Percentiles rank a stretch among this genome's conserved stretches.
Evolutionary conservation across 208 protist species (phyloP).

Genomic region (Trypanosoma cruzi): DNA sequence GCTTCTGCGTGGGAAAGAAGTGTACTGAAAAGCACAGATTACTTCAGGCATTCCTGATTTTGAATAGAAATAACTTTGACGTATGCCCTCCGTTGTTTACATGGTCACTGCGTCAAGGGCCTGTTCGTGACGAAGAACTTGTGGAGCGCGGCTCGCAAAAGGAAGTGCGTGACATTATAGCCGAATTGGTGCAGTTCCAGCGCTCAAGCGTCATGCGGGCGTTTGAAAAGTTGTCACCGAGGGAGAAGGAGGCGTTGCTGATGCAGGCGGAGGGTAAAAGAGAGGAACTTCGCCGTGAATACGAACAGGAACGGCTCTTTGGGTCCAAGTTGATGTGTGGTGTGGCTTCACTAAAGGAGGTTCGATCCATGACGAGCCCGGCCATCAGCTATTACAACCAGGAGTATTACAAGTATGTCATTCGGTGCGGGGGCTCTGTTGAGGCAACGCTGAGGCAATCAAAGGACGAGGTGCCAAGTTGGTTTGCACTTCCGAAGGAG

Average conservation of each 20-base stretch:
- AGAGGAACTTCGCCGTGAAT: conserved; percentile 27
- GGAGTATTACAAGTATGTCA: conserved; percentile 36
- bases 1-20: conserved; percentile 7
- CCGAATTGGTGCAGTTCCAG: conserved; percentile 23
- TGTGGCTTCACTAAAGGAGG: conserved; percentile 53
- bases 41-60: conserved; percentile 27
- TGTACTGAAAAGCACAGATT: not conserved
- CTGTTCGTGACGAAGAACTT: conserved; percentile 33
- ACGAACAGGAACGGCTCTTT: conserved; percentile 50
- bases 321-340: conserved; percentile 52
- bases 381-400: conserved; percentile 30
- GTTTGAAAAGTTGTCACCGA: conserved; percentile 34
- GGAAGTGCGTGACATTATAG: conserved; percentile 22
- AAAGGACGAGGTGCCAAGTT: conserved; percentile 21
- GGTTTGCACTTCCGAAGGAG: conserved; percentile 44
- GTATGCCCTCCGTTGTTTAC: conserved; percentile 26
- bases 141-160: conserved; percentile 31
- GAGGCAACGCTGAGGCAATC: conserved; percentile 11
- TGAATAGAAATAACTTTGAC: conserved; percentile 36
- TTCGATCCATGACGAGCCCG: conserved; percentile 50
- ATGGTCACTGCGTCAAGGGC: conserved; percentile 32
- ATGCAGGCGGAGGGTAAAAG: conserved; percentile 20
- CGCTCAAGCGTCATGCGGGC: conserved; percentile 9
- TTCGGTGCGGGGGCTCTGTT: conserved; percentile 43
- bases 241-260: conserved; percentile 42